phyloP scores from a whole-genome alignment of 345 rosid genomes.

The Trapa bicornis region DNA sequence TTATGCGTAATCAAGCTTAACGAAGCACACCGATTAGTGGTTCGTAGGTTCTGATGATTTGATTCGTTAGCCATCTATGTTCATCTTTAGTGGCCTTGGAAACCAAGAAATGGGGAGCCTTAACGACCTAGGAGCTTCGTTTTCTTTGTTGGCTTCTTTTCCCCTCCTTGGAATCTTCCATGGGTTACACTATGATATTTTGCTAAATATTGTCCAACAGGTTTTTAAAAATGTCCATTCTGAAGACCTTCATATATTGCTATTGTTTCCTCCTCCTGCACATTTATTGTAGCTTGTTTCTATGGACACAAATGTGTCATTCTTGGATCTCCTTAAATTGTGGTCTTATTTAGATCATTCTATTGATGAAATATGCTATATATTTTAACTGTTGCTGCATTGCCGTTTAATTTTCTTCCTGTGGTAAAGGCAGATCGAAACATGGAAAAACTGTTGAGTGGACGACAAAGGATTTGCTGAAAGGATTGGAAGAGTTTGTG shows the following conservation, averaged over 20 bases:
- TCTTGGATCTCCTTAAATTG: background rate
- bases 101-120: background rate
- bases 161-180: background rate
- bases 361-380: background rate
- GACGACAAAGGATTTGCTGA: slow-evolving; percentile 86
- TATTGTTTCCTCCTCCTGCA: too few species aligned
- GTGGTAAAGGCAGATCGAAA: slow-evolving; percentile 99
- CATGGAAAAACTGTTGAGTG: slow-evolving; percentile 87
- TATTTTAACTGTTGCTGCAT: background rate
- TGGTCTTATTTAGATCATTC: background rate
- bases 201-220: background rate
- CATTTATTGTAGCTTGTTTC: background rate
- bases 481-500: slow-evolving; percentile 84
- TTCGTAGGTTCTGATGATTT: background rate
- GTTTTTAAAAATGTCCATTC: too few species aligned
- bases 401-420: slow-evolving; percentile 40
- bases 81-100: background rate
- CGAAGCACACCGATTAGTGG: background rate
- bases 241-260: too few species aligned
- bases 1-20: background rate
- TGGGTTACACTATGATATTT: background rate
- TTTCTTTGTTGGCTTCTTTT: background rate
- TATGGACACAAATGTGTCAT: background rate
- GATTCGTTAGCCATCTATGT: background rate
- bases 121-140: background rate